A percentile compares a stretch with the other conserved stretches of the same genome.
phyloP scores from a whole-genome alignment of 805 yeast species.

The Diddensiella santjacobensis region DNA sequence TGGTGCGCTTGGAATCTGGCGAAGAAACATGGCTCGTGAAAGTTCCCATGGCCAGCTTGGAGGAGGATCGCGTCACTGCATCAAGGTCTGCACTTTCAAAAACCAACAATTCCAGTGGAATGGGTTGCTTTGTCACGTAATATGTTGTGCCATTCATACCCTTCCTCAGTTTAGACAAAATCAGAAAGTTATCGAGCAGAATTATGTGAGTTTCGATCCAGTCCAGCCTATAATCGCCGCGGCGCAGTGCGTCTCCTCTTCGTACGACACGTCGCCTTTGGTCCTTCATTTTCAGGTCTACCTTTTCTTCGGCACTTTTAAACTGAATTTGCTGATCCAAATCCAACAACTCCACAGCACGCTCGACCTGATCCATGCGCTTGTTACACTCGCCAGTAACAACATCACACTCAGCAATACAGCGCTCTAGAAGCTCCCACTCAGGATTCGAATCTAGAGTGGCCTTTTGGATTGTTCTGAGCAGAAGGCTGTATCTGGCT shows the following conservation, averaged over 20 bases:
- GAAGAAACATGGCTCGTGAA: constrained; percentile 22
- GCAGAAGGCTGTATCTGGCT: constrained; percentile 58
- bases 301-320: constrained; percentile 43
- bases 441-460: constrained; percentile 50
- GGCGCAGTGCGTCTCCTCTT: constrained; percentile 56
- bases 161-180: constrained; percentile 35
- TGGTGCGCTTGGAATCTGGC: constrained; percentile 15
- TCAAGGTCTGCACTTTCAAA: constrained; percentile 48
- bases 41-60: constrained; percentile 26
- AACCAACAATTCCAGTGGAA: constrained; percentile 50
- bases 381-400: constrained; percentile 60
- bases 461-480: constrained; percentile 53
- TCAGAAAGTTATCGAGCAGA: constrained; percentile 64
- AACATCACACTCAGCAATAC: constrained; percentile 50
- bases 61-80: constrained; percentile 26
- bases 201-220: constrained; percentile 50
- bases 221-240: constrained; percentile 63
- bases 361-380: constrained; percentile 58
- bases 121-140: constrained; percentile 35
- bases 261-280: constrained; percentile 52
- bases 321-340: constrained; percentile 53
- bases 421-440: constrained; percentile 46
- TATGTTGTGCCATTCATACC: constrained; percentile 33
- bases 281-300: constrained; percentile 51
- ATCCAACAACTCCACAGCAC: constrained; percentile 49